Conservation (phyloP, 2,329 filamentous ascomycete genomes). For the Chalaropsis ovoidea region DNA sequence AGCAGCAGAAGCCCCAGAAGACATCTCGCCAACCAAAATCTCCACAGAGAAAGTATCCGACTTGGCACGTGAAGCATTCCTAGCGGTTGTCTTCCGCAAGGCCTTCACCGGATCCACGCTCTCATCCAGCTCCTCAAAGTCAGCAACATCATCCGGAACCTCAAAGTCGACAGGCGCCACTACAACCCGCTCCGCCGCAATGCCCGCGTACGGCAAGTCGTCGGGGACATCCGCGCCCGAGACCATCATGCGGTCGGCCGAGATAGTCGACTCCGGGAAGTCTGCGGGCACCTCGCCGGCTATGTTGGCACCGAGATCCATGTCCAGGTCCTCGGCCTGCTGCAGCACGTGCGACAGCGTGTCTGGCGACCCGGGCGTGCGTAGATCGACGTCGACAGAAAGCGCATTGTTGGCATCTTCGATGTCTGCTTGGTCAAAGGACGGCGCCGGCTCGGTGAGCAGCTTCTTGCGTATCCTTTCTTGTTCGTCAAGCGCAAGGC, state of each 20-base stretch:
- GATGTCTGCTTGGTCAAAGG: conserved; percentile 2
- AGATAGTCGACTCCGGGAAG: not conserved
- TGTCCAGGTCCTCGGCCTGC: not conserved
- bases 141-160: conserved; percentile 13
- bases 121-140: conserved; percentile 8
- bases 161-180: not conserved
- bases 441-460: not conserved
- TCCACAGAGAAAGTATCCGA: not conserved
- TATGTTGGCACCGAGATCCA: not conserved
- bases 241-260: conserved; percentile 16
- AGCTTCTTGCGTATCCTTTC: not conserved
- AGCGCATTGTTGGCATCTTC: conserved; percentile 16
- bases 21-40: not conserved
- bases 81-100: not conserved
- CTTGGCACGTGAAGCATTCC: not conserved
- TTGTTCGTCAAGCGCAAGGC: conserved; percentile 7
- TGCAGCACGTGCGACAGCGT: not conserved
- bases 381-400: not conserved
- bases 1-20: not conserved
- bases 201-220: conserved; percentile 3
- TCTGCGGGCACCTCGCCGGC: not conserved
- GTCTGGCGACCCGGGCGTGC: not conserved
- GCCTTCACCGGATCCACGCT: not conserved
- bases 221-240: not conserved
- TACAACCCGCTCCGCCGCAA: conserved; percentile 8